Base-by-base conservation (phyloP, 805 yeast genomes). In the Candida krabiensis region DNA sequence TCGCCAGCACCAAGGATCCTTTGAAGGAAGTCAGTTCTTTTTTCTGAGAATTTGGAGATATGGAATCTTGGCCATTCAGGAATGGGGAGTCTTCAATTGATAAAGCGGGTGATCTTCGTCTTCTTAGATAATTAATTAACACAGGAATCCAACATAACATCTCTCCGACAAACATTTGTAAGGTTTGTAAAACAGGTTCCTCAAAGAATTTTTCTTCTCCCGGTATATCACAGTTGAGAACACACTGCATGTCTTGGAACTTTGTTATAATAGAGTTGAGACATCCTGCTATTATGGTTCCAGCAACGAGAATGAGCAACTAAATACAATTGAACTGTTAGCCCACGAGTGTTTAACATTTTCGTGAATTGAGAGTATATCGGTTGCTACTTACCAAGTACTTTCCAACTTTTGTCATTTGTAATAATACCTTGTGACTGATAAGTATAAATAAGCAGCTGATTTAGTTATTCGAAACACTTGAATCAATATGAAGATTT, bases 161-260 rank as follows among this genome's bases (percentile, higher is more conserved):
- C 53, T 86, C 95, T 17, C 90, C 95, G 4, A 83, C 56, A 53
- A 86, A 85, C 93, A 86, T 86, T 60, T 86, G 91, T 14, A 83
- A 62, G 2, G 93, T 80, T 56, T 86, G 93, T 24, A 86, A 56
- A 6, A 82, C 87, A 0, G 95, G 93, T 61, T 85, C 90, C 48
- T 85, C 86, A 52, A 83, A 86, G 41, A 64, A 59, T 25, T 63
- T 58, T 32, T 68, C 77, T n/a, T 61, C 56, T 13, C 71, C 73
- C 5, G 76, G 71, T 31, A 60, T 61, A 23, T 62, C 60, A 56
- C 88, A 82, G 53, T 76, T 56, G 12, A 55, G 64, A 4, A 85
- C 83, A 60, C 87, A 81, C 53, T 82, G 87, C 53, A 79, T 74
- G 55, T 86, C 93, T 55, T 86, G 93, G 53, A 62, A 78, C 58